Conservation (phyloP, 768 basidiomycete genomes). For the Pholiota molesta region DNA sequence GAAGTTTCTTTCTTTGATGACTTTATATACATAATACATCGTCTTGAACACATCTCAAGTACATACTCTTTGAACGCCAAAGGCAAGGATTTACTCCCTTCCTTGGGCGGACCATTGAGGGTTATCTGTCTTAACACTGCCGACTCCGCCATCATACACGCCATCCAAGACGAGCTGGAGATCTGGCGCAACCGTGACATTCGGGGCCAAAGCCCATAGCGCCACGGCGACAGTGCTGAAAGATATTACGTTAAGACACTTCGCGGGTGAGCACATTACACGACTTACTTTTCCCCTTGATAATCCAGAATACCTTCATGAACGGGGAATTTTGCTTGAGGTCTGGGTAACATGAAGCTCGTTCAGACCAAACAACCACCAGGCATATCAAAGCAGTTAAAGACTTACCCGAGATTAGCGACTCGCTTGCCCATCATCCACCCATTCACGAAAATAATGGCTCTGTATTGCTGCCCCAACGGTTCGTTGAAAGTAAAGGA, state of each 20-base stretch:
- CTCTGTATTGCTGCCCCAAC: constrained; percentile 66
- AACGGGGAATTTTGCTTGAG: constrained; percentile 82
- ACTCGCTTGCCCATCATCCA: constrained; percentile 89
- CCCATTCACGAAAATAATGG: constrained; percentile 79
- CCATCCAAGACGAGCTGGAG: constrained; percentile 58
- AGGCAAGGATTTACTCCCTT: not conserved
- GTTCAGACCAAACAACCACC: not conserved
- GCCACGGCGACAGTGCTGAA: constrained; percentile 61
- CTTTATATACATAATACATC: too few species aligned
- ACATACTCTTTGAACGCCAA: too few species aligned
- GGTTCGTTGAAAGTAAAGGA: constrained; percentile 72
- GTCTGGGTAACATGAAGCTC: constrained; percentile 40
- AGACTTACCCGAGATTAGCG: constrained; percentile 64
- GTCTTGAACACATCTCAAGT: too few species aligned
- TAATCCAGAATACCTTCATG: constrained; percentile 82
- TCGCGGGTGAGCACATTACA: not conserved
- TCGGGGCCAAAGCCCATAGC: constrained; percentile 66
- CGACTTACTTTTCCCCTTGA: constrained; percentile 65
- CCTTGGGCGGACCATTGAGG: constrained; percentile 54
- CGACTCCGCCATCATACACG: constrained; percentile 69
- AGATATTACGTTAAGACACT: not conserved
- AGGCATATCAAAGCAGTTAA: not conserved
- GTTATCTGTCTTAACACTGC: constrained; percentile 55
- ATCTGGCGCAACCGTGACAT: constrained; percentile 48
- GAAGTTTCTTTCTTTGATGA: too few species aligned